Conservation (phyloP, 177 flowering plant species). For the Tripterygium wilfordii region DNA sequence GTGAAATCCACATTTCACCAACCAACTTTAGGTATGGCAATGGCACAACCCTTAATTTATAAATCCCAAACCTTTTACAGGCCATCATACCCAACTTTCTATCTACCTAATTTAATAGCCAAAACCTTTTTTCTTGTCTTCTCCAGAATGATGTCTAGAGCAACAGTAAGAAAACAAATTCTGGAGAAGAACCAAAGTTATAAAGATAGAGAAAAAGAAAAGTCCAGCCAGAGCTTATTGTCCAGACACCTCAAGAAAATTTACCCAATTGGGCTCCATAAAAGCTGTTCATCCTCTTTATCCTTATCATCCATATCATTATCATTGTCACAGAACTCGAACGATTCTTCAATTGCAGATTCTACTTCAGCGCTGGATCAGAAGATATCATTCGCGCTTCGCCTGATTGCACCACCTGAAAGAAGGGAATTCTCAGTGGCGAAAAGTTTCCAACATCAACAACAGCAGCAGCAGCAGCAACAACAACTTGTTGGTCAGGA, state of each 20-base stretch:
- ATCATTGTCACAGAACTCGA: slow-evolving; percentile 57
- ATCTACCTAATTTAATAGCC: slow-evolving; percentile 5
- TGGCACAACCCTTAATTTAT: background rate
- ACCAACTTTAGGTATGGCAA: slow-evolving; percentile 20
- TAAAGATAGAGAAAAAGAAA: slow-evolving; percentile 36
- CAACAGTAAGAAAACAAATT: slow-evolving; percentile 33
- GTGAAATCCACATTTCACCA: slow-evolving; percentile 48
- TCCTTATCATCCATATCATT: slow-evolving; percentile 58
- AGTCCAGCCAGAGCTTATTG: slow-evolving; percentile 30
- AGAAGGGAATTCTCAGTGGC: slow-evolving; percentile 28
- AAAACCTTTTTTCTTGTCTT: slow-evolving; percentile 1
- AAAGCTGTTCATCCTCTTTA: slow-evolving; percentile 47
- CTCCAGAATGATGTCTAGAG: slow-evolving; percentile 41
- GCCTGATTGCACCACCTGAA: slow-evolving; percentile 23
- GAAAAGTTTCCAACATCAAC: slow-evolving; percentile 15
- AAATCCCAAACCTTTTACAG: slow-evolving; percentile 5
- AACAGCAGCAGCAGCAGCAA: slow-evolving; percentile 15
- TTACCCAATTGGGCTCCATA: slow-evolving; percentile 67
- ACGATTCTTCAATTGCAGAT: slow-evolving; percentile 50
- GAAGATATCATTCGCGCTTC: slow-evolving; percentile 27
- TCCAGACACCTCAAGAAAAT: slow-evolving; percentile 69
- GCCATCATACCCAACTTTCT: slow-evolving; percentile 5
- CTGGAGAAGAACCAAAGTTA: slow-evolving; percentile 38
- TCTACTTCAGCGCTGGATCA: slow-evolving; percentile 19
- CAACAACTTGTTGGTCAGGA: slow-evolving; percentile 15